A percentile compares a stretch with the other conserved stretches of the same genome.
Evolutionary conservation across 2,329 filamentous ascomycete species (phyloP).

Genomic region (Venturia asperata): DNA sequence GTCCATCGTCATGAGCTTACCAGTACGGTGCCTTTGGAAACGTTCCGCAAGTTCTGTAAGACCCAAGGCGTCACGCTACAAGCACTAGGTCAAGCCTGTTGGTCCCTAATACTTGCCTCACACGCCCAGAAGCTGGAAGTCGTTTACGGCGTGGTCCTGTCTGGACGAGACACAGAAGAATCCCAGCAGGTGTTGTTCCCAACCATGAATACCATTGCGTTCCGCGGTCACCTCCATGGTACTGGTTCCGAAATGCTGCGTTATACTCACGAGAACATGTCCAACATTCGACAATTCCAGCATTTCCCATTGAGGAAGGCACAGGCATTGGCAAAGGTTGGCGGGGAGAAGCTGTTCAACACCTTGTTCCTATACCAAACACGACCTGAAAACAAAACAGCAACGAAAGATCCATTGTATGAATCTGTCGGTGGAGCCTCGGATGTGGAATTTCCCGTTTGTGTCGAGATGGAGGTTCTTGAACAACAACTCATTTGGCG

Average conservation of each 20-base stretch:
- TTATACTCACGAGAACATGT: slow-evolving; percentile 66
- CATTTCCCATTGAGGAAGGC: slow-evolving; percentile 69
- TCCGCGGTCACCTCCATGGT: slow-evolving; percentile 67
- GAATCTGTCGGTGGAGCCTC: slow-evolving; percentile 57
- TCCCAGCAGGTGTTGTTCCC: slow-evolving; percentile 69
- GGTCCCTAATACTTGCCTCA: slow-evolving; percentile 63
- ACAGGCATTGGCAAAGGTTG: slow-evolving; percentile 44
- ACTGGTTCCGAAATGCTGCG: slow-evolving; percentile 56
- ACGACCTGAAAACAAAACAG: slow-evolving; percentile 32
- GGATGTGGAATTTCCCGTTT: slow-evolving; percentile 73
- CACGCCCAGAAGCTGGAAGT: slow-evolving; percentile 62
- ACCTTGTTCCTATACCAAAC: slow-evolving; percentile 62
- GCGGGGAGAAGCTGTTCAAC: slow-evolving; percentile 50
- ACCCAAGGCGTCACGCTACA: slow-evolving; percentile 64
- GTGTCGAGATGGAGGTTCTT: slow-evolving; percentile 67
- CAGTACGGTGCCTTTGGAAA: slow-evolving; percentile 38
- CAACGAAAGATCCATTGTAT: slow-evolving; percentile 40
- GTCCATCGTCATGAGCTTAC: slow-evolving; percentile 41
- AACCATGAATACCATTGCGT: slow-evolving; percentile 82
- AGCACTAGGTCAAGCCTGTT: slow-evolving; percentile 67
- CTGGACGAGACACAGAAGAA: slow-evolving; percentile 70
- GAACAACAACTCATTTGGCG: slow-evolving; percentile 58
- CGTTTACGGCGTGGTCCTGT: slow-evolving; percentile 74
- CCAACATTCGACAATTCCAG: slow-evolving; percentile 61
- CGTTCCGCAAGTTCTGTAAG: slow-evolving; percentile 56